These are phyloP conservation scores for Aspergillus calidoustus DNA, from an alignment of 2,329 filamentous ascomycete species.

Conservation along the genomic window DNA sequence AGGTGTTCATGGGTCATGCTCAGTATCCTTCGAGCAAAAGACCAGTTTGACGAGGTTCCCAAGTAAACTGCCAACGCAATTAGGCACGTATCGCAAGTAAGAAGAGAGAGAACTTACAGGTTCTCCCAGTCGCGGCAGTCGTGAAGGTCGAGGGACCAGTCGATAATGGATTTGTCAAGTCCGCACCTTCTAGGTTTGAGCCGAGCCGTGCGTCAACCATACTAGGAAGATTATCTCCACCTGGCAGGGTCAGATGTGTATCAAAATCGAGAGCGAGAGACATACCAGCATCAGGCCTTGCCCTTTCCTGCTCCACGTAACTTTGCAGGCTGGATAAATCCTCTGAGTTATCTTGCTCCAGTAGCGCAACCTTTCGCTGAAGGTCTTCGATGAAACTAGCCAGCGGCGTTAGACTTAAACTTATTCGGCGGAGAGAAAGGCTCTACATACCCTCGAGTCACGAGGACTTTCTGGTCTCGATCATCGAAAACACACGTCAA, in stretches of 20 bases:
- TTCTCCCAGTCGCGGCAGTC: slow-evolving; percentile 44
- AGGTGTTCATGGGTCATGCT: slow-evolving; percentile 54
- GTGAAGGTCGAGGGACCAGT: slow-evolving; percentile 49
- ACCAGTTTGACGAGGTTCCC: slow-evolving; percentile 62
- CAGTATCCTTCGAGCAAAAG: slow-evolving; percentile 57
- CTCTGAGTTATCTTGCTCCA: slow-evolving; percentile 24
- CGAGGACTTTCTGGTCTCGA: slow-evolving; percentile 55
- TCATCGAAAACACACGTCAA: slow-evolving; percentile 51
- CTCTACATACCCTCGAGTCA: slow-evolving; percentile 50
- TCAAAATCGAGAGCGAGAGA: not conserved
- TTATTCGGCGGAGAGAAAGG: not conserved
- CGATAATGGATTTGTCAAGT: slow-evolving; percentile 51
- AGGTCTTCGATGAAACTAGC: slow-evolving; percentile 44
- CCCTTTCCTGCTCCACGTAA: slow-evolving; percentile 18
- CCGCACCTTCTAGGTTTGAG: slow-evolving; percentile 33
- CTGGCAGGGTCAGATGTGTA: slow-evolving; percentile 16
- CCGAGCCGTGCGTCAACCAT: slow-evolving; percentile 19
- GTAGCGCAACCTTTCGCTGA: slow-evolving; percentile 34
- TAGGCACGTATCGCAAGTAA: not conserved
- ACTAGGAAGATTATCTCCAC: slow-evolving; percentile 16
- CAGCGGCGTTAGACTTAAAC: not conserved
- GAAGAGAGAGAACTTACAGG: slow-evolving; percentile 41
- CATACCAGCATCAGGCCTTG: slow-evolving; percentile 26
- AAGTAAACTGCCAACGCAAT: slow-evolving; percentile 50
- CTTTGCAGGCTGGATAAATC: slow-evolving; percentile 26